Conservation (phyloP, 2,329 filamentous ascomycete genomes). For the Aureobasidium sp. region DNA sequence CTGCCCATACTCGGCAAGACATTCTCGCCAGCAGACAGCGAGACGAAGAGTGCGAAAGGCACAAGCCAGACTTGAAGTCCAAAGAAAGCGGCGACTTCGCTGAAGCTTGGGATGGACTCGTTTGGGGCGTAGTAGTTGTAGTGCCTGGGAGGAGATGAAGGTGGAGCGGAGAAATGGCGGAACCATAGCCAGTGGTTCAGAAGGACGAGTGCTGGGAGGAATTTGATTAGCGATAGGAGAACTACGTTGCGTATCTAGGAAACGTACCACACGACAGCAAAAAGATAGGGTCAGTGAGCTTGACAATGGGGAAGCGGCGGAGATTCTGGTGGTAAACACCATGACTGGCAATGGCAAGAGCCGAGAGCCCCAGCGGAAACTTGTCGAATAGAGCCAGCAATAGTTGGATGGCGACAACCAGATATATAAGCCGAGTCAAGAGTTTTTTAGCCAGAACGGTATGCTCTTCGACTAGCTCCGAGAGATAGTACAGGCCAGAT, state of each 20-base stretch:
- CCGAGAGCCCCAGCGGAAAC: constrained; percentile 62
- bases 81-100: constrained; percentile 92
- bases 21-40: constrained; percentile 87
- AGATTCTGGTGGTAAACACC: constrained; percentile 67
- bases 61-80: constrained; percentile 95
- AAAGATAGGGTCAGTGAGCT: constrained; percentile 80
- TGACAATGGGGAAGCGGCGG: constrained; percentile 65
- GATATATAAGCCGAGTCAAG: constrained; percentile 78
- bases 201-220: constrained; percentile 60
- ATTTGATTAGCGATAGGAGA: background rate
- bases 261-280: constrained; percentile 67
- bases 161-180: constrained; percentile 68
- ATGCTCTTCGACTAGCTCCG: constrained; percentile 95
- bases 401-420: constrained; percentile 64
- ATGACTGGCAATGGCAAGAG: constrained; percentile 17
- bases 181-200: constrained; percentile 96
- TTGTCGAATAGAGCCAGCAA: constrained; percentile 72
- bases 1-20: constrained; percentile 87
- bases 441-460: constrained; percentile 85
- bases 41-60: constrained; percentile 91
- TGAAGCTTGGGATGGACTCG: constrained; percentile 64
- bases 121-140: constrained; percentile 25
- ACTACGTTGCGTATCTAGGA: background rate
- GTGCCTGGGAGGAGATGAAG: constrained; percentile 49
- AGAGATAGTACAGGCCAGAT: constrained; percentile 97